Evolutionary conservation across 768 basidiomycete species (phyloP).

Genomic region (Coprinellus micaceus): DNA sequence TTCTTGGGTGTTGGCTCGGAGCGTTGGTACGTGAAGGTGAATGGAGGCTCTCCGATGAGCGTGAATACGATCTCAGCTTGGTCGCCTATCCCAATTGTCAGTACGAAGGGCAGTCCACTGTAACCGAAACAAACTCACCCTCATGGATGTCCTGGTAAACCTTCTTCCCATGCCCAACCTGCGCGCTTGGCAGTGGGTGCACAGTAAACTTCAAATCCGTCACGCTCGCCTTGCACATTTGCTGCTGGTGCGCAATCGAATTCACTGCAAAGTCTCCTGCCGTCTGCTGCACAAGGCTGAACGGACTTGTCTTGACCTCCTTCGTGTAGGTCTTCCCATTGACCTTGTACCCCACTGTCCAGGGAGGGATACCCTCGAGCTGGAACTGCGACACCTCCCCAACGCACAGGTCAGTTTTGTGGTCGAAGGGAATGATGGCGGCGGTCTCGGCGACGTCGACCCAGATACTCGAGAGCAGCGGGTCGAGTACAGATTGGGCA

Average conservation of each 20-base stretch:
- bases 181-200: constrained; percentile 83
- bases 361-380: constrained; percentile 90
- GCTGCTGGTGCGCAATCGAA: constrained; percentile 89
- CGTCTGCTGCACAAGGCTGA: constrained; percentile 79
- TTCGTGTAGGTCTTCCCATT: constrained; percentile 72
- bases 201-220: constrained; percentile 71
- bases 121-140: too few species aligned
- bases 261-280: constrained; percentile 82
- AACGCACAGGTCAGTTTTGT: constrained; percentile 79
- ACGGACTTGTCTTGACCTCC: constrained; percentile 75
- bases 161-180: constrained; percentile 81
- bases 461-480: constrained; percentile 61
- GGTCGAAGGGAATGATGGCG: constrained; percentile 80
- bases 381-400: constrained; percentile 90
- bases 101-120: too few species aligned
- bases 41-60: constrained; percentile 88
- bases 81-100: constrained; percentile 50
- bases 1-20: constrained; percentile 68
- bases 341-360: constrained; percentile 85
- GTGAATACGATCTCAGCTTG: constrained; percentile 93
- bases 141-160: constrained; percentile 86
- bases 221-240: constrained; percentile 83
- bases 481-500: constrained; percentile 66
- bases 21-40: constrained; percentile 93
- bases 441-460: constrained; percentile 97